Evolutionary conservation across 2,329 filamentous ascomycete species (phyloP).

Genomic region (Talaromyces sp.): DNA sequence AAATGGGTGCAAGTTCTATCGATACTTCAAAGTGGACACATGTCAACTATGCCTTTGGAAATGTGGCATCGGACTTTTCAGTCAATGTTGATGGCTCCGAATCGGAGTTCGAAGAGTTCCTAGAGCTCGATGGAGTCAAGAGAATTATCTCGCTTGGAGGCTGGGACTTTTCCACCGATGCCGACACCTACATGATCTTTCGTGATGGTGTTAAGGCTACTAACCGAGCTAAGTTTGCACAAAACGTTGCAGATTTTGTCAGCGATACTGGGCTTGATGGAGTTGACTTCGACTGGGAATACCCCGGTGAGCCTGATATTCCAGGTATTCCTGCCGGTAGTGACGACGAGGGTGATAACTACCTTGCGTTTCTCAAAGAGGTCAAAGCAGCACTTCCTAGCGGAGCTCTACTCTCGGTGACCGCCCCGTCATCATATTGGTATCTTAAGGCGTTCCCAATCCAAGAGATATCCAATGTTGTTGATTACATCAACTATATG

Average conservation of each 20-base stretch:
- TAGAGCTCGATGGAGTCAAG: slow-evolving; percentile 32
- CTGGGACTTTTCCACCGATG: slow-evolving; percentile 48
- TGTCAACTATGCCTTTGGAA: slow-evolving; percentile 44
- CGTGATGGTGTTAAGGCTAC: slow-evolving; percentile 35
- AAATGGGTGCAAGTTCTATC: slow-evolving; percentile 27
- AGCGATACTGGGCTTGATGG: slow-evolving; percentile 35
- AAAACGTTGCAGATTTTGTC: slow-evolving; percentile 46
- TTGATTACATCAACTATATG: slow-evolving; percentile 45
- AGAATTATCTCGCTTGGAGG: slow-evolving; percentile 51
- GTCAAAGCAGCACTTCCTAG: slow-evolving; percentile 30
- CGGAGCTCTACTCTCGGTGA: slow-evolving; percentile 28
- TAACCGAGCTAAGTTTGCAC: slow-evolving; percentile 44
- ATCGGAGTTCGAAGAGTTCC: slow-evolving; percentile 40
- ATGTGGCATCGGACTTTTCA: slow-evolving; percentile 35
- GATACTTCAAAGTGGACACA: slow-evolving; percentile 12
- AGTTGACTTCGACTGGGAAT: neutral
- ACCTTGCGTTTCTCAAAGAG: slow-evolving; percentile 41
- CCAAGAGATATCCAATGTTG: slow-evolving; percentile 24
- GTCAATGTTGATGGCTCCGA: slow-evolving; percentile 27
- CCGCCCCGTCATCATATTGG: slow-evolving; percentile 35
- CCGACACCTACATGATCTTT: slow-evolving; percentile 43
- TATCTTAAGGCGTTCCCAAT: slow-evolving; percentile 38
- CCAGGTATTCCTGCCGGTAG: slow-evolving; percentile 39
- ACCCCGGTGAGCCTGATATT: neutral
- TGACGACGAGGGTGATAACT: slow-evolving; percentile 32